Evolutionary conservation across 2,329 filamentous ascomycete genomes (phyloP), one percentile per base, ranked within the genome.

Genomic region (Saccharata proteae): DNA sequence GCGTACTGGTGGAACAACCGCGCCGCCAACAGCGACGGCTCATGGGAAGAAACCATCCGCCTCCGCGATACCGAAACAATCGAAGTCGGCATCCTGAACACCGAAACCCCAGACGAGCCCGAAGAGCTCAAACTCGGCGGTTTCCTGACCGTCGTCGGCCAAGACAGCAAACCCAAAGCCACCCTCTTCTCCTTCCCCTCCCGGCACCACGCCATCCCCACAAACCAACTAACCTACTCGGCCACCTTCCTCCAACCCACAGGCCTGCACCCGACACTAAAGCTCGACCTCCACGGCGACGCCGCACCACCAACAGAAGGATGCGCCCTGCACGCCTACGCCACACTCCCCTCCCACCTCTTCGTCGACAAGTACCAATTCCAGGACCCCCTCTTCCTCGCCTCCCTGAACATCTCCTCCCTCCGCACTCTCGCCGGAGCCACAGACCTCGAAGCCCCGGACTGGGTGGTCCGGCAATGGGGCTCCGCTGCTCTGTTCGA

Each of bases 311-410:
- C 30, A 6, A 45, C 48, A 25, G 59, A 64, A n/a, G 58, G 62
- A 17, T 94, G 88, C 55, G 68, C 69, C 11, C 63, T 86, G 1
- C 77, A 93, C 55, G 71, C 80, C 8, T 83, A 93, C 54, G 59
- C 93, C 16, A 92, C 83, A 0, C 70, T 94, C 3, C 86, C 88
- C 1, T 80, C 77, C 16, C 59, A 67, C 29, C 65, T 94, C 39
- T 94, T 96, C 55, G 73, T 80, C 22, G 88, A 96, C 61, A 77
- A 77, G 47, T 92, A 93, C 57, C 84, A 93, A 55, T 69, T 94
- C 38, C 65, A 63, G 15, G 81, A 86, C 51, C 57, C 69, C 0
- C 65, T 93, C 4, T 90, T 92, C 57, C 67, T 93, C 17, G 56
- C 72, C 3, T 86, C 83, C 1, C 84, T 93, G 46, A 83, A 92